Evolutionary conservation across 331 rosid species (phyloP).

Genomic region (Spiraea crenata): DNA sequence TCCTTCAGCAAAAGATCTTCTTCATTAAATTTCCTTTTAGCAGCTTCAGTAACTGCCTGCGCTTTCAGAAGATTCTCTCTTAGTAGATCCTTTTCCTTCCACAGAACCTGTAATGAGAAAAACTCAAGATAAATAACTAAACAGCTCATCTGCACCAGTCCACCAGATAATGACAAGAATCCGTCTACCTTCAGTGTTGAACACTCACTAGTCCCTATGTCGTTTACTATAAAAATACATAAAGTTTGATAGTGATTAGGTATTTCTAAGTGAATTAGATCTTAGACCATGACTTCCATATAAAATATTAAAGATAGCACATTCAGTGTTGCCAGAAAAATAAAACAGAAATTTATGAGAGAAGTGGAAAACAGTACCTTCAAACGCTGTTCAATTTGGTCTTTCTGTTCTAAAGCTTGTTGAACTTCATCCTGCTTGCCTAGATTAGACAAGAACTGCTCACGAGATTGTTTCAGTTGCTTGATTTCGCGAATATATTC

Average conservation of each 20-base stretch:
- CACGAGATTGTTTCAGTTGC: slow-evolving; percentile 69
- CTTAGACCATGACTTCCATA: background rate
- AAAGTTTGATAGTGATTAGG: background rate
- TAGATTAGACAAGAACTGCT: slow-evolving; percentile 50
- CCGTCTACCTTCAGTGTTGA: background rate
- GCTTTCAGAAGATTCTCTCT: slow-evolving; percentile 56
- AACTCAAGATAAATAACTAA: slow-evolving; percentile 16
- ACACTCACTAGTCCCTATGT: background rate
- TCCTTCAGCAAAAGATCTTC: slow-evolving; percentile 43
- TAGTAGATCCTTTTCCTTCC: slow-evolving; percentile 63
- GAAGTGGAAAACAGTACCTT: slow-evolving; percentile 41
- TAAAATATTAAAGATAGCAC: background rate
- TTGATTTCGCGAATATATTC: slow-evolving; percentile 71
- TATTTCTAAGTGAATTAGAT: background rate
- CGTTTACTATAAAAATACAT: background rate
- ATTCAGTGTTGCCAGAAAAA: background rate
- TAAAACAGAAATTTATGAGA: slow-evolving; percentile 22
- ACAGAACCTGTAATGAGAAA: slow-evolving; percentile 45
- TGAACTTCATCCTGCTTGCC: slow-evolving; percentile 62
- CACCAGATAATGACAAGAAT: slow-evolving; percentile 2
- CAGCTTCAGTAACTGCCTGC: slow-evolving; percentile 52
- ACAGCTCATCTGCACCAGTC: background rate
- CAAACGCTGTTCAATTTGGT: slow-evolving; percentile 51
- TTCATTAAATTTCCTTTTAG: slow-evolving; percentile 47
- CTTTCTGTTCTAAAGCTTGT: slow-evolving; percentile 51